phyloP scores from a whole-genome alignment of 2,329 filamentous ascomycete genomes.

The Venturia effusa region DNA sequence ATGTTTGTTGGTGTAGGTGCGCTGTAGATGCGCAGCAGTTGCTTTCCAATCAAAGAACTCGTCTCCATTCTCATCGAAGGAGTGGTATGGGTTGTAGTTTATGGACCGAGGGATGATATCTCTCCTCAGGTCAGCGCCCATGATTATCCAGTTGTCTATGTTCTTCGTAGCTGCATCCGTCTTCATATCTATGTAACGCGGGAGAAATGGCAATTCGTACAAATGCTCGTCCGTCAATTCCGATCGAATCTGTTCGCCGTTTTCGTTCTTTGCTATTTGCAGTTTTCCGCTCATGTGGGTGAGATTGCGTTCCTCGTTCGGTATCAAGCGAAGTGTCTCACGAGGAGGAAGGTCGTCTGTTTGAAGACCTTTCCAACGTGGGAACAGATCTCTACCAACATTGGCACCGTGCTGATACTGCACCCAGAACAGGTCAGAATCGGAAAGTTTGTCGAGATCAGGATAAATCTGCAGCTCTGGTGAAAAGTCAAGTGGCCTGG shows the following conservation, averaged over 20 bases:
- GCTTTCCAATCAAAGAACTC: conserved; percentile 1
- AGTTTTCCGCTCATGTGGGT: neutral
- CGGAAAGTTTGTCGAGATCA: neutral
- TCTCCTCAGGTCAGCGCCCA: neutral
- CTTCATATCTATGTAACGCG: conserved; percentile 2
- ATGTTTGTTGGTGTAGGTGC: neutral
- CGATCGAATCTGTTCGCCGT: neutral
- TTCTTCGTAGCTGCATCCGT: neutral
- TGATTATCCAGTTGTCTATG: conserved; percentile 4
- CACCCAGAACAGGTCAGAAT: neutral
- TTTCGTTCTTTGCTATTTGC: neutral
- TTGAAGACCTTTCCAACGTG: neutral
- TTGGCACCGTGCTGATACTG: neutral
- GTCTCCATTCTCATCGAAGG: neutral
- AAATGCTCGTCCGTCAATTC: neutral
- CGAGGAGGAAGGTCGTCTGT: neutral
- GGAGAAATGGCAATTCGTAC: neutral
- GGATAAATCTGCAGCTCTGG: neutral
- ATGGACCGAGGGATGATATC: neutral
- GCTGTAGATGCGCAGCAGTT: neutral
- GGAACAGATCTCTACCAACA: neutral
- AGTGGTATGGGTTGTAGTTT: conserved; percentile 1
- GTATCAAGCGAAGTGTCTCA: neutral
- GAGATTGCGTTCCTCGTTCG: neutral
- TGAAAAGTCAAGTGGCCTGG: neutral